Evolutionary conservation across 495 filamentous ascomycete genomes (phyloP).

Genomic region (Astrothelium subdiscretum): DNA sequence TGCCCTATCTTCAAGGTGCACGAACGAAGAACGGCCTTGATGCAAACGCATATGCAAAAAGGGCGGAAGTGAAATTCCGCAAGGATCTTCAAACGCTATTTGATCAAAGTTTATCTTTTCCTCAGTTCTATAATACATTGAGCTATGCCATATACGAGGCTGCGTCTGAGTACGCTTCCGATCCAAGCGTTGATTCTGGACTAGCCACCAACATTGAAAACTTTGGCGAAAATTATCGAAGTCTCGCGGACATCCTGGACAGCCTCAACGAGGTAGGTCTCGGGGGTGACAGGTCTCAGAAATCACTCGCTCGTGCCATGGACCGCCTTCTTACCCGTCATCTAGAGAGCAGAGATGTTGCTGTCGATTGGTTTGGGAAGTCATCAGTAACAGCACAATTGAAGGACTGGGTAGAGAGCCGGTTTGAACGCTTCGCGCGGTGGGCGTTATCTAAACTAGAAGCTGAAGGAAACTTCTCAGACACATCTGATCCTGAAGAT

Average conservation of each 20-base stretch:
- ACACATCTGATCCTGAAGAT: conserved; percentile 2
- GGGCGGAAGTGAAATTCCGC: conserved; percentile 2
- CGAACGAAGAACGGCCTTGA: background rate
- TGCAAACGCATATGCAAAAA: background rate
- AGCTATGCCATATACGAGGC: conserved; percentile 18
- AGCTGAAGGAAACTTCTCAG: conserved; percentile 6
- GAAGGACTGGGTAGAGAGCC: conserved; percentile 59
- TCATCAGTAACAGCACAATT: conserved; percentile 47
- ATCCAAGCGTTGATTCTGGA: conserved; percentile 1
- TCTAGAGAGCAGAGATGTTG: conserved; percentile 48
- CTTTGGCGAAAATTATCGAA: conserved; percentile 1
- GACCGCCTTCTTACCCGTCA: conserved; percentile 30
- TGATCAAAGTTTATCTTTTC: conserved; percentile 17
- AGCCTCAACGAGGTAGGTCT: conserved; percentile 59
- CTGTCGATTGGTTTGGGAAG: conserved; percentile 44
- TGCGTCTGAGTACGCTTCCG: conserved; percentile 3
- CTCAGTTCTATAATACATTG: conserved; percentile 20
- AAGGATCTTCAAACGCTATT: conserved; percentile 18
- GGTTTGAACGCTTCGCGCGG: conserved; percentile 53
- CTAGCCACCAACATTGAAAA: background rate
- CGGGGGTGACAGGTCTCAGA: conserved; percentile 61
- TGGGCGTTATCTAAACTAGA: conserved; percentile 42
- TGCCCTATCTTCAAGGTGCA: background rate
- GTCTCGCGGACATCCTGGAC: conserved; percentile 3
- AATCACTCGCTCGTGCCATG: conserved; percentile 51